phyloP scores from a whole-genome alignment of 1,284 basidiomycete genomes.

The Irpex sp. region DNA sequence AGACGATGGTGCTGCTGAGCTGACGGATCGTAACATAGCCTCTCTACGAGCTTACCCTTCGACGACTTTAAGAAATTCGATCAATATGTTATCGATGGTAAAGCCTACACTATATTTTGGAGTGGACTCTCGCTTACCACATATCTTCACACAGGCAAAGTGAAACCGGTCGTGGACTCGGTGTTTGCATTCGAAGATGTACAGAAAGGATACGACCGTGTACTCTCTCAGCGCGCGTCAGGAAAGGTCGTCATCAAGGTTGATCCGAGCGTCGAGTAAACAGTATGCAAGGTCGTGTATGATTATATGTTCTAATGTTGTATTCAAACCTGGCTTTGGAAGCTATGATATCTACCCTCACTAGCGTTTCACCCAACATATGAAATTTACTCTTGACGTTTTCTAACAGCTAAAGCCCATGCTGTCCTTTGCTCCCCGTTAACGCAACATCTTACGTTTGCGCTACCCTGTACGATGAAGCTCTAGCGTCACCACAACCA shows the following conservation, averaged over 20 bases:
- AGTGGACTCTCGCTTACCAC: neutral
- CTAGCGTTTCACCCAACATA: too few species aligned
- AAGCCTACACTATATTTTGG: conserved; percentile 2
- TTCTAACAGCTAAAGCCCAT: too few species aligned
- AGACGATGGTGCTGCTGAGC: neutral
- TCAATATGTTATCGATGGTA: conserved; percentile 38
- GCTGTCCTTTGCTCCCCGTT: too few species aligned
- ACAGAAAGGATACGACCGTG: conserved; percentile 52
- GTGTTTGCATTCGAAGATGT: conserved; percentile 53
- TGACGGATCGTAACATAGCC: conserved; percentile 18
- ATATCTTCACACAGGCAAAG: conserved; percentile 33
- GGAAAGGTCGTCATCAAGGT: conserved; percentile 62
- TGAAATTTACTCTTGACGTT: too few species aligned
- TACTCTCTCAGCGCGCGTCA: conserved; percentile 47
- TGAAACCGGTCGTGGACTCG: conserved; percentile 59
- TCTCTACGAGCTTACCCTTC: conserved; percentile 28
- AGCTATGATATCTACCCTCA: too few species aligned
- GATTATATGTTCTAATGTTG: too few species aligned
- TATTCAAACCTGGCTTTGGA: too few species aligned
- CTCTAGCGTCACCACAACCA: too few species aligned
- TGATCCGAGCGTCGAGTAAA: conserved; percentile 24
- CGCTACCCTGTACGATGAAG: too few species aligned
- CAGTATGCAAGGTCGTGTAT: neutral
- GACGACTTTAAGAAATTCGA: conserved; percentile 32
- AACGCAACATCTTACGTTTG: too few species aligned